These are phyloP conservation scores for Trichoderma aggressivum DNA, from an alignment of 2,329 filamentous ascomycete genomes.

Conservation along the genomic window DNA sequence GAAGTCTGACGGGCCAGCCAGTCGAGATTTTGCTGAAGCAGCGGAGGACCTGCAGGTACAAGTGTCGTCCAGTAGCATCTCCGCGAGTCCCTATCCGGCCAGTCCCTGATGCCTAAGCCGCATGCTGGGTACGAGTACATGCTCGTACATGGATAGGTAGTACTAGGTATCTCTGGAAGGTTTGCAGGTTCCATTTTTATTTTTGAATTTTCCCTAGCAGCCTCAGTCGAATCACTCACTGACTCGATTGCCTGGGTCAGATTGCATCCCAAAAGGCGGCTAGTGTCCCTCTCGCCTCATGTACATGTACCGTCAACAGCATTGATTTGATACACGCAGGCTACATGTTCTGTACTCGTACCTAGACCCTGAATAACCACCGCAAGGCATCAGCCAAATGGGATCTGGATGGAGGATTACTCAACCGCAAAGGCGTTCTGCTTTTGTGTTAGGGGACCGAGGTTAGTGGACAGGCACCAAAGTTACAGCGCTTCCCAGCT, in stretches of 20 bases:
- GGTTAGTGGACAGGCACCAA: constrained; percentile 5
- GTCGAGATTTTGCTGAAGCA: background rate
- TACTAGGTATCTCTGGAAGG: background rate
- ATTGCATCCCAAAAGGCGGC: background rate
- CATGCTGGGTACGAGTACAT: background rate
- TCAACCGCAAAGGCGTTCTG: background rate
- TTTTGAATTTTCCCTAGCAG: background rate
- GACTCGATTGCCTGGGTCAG: background rate
- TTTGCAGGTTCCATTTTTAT: background rate
- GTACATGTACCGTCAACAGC: background rate
- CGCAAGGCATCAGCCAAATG: background rate
- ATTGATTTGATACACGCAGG: too few species aligned
- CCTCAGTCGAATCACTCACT: background rate
- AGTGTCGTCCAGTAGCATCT: background rate
- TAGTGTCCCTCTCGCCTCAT: background rate
- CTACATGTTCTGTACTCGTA: too few species aligned
- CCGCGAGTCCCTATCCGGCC: background rate
- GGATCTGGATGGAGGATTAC: background rate
- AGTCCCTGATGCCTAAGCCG: constrained; percentile 10
- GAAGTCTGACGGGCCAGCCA: background rate
- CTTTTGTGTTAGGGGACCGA: background rate
- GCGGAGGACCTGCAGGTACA: background rate
- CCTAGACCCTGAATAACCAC: background rate
- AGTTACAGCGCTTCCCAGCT: background rate
- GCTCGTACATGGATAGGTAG: background rate